A percentile compares a stretch with the other conserved stretches of the same genome.
phyloP scores from a whole-genome alignment of 2,329 filamentous ascomycete genomes.

The Aureobasidium pullulans region DNA sequence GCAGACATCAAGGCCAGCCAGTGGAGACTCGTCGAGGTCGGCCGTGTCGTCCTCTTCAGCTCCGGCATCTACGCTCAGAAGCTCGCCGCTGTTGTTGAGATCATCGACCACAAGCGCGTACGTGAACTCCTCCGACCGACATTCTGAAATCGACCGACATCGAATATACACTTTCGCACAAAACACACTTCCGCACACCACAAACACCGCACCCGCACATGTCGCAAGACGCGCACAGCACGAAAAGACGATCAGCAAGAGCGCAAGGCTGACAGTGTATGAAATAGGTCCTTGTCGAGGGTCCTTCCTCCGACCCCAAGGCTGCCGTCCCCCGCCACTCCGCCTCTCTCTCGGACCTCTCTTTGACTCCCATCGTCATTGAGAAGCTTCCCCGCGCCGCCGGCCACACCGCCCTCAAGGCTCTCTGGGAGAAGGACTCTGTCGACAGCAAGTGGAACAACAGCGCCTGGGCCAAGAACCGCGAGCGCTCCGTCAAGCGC shows the following conservation, averaged over 20 bases:
- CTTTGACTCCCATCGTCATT: slow-evolving; percentile 85
- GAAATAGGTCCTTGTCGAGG: slow-evolving; percentile 85
- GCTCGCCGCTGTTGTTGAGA: slow-evolving; percentile 93
- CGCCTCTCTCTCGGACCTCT: slow-evolving; percentile 70
- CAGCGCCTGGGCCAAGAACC: slow-evolving; percentile 92
- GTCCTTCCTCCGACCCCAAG: slow-evolving; percentile 74
- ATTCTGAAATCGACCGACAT: background rate
- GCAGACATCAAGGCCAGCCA: slow-evolving; percentile 43
- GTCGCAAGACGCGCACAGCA: background rate
- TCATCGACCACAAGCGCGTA: slow-evolving; percentile 99
- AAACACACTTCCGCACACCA: background rate
- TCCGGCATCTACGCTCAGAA: slow-evolving; percentile 73
- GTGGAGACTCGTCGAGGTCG: slow-evolving; percentile 97
- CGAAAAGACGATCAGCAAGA: slow-evolving; percentile 2
- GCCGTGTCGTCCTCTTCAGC: slow-evolving; percentile 91
- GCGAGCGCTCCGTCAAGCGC: slow-evolving; percentile 76
- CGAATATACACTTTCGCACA: slow-evolving; percentile 1
- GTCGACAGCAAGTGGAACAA: slow-evolving; percentile 91
- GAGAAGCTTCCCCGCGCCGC: slow-evolving; percentile 76
- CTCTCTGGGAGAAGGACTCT: slow-evolving; percentile 82
- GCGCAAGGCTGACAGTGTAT: slow-evolving; percentile 17
- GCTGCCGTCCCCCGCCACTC: slow-evolving; percentile 81
- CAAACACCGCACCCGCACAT: background rate
- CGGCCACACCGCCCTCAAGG: slow-evolving; percentile 75
- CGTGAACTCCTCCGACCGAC: slow-evolving; percentile 38